Evolutionary conservation across 2,329 filamentous ascomycete genomes (phyloP), one percentile per base, ranked within the genome.

Genomic region (Pseudogymnoascus pannorum): DNA sequence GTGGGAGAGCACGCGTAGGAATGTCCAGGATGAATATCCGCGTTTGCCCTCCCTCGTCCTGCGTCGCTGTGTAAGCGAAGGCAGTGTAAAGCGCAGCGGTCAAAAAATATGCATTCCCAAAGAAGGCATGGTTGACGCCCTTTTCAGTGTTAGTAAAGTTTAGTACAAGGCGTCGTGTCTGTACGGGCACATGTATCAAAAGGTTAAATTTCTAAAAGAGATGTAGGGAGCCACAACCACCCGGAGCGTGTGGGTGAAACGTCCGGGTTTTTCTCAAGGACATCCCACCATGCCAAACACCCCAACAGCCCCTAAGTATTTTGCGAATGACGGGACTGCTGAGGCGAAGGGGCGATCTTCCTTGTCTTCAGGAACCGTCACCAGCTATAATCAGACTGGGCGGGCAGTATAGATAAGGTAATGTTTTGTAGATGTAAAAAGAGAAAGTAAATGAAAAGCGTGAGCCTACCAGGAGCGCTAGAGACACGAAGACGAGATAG

Each of bases 11-110:
- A 72, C 93, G 91, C 12, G 91, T 86, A 5, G 91, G 91, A 63
- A 97, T 89, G 38, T 84, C 89, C 68, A 97, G 76, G 71, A 97
- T 84, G 76, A 92, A 90, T 72, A 95, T 93, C 60, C 81, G 87
- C 5, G 88, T 84, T 72, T 88, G 88, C 68, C 80, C 79, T 58
- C 89, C 90, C 72, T 93, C 89, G 69, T 96, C 92, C 74, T 96
- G 92, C 1, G 87, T 86, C 66, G 86, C 89, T 5, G 92, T 96
- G 73, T 97, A 97, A 67, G 79, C 80, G 71, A 96, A 82, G 40
- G 92, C 91, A 63, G 96, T 78, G 59, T 89, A 86, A 60, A 99
- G 80, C 11, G 88, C 88, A 68, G 76, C 73, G 16, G 81, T 75
- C 67, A 87, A 85, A 57, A 80, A 76, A 62, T 74, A 72, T 48